These are phyloP conservation scores for Botrytis galanthina DNA, from an alignment of 2,329 filamentous ascomycete genomes.

Conservation along the genomic window DNA sequence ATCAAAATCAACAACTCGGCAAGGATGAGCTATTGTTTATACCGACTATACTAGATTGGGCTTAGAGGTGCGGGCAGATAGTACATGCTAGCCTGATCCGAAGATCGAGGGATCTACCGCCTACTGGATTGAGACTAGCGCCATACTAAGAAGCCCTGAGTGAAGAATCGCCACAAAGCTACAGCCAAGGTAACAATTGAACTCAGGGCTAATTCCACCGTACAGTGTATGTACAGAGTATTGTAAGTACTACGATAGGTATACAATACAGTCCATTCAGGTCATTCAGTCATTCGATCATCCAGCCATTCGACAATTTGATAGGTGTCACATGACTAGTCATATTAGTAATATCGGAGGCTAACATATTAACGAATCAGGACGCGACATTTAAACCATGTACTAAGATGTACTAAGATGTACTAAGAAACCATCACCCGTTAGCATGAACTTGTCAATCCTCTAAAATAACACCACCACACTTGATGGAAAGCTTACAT, in stretches of 20 bases:
- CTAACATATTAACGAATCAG: background rate
- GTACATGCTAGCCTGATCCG: background rate
- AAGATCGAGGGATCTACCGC: background rate
- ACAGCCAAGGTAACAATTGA: background rate
- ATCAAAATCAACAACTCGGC: conserved; percentile 6
- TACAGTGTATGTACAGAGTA: background rate
- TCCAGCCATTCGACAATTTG: background rate
- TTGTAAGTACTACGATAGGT: too few species aligned
- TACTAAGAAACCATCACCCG: background rate
- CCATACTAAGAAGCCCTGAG: background rate
- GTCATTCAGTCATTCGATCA: background rate
- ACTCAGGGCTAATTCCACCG: background rate
- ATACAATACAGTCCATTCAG: too few species aligned
- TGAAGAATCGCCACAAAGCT: background rate
- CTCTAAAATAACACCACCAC: background rate
- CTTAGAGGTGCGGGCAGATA: background rate
- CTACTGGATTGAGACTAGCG: background rate
- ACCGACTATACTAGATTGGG: background rate
- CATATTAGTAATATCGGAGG: background rate
- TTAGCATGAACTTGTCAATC: background rate
- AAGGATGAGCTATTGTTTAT: background rate
- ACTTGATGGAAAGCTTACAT: background rate
- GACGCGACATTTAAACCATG: background rate
- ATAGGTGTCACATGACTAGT: background rate
- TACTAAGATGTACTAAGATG: background rate